Percentiles rank a stretch among this genome's conserved stretches.
phyloP scores from a whole-genome alignment of 2,329 filamentous ascomycete genomes.

The Mycosphaerella arachidis region DNA sequence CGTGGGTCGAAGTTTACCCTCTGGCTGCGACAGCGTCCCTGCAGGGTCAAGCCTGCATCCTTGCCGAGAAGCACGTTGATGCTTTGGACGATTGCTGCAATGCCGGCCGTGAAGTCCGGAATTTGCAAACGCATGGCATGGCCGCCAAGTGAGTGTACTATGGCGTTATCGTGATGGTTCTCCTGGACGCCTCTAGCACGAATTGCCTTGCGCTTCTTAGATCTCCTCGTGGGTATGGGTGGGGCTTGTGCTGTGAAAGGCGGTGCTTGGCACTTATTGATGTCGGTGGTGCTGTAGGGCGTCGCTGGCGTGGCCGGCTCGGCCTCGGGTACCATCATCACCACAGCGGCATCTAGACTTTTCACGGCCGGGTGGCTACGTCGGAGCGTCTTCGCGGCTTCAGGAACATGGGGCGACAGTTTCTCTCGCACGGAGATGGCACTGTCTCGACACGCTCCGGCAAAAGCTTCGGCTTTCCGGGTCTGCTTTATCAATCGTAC shows the following conservation, averaged over 20 bases:
- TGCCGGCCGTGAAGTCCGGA: background rate
- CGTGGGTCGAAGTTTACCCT: background rate
- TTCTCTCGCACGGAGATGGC: too few species aligned
- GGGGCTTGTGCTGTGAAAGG: background rate
- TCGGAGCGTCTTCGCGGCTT: too few species aligned
- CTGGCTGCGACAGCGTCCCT: background rate
- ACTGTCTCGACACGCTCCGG: too few species aligned
- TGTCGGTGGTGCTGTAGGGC: too few species aligned
- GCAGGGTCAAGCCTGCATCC: background rate
- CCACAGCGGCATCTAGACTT: too few species aligned
- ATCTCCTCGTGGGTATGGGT: background rate
- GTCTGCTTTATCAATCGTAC: too few species aligned
- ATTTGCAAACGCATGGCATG: background rate
- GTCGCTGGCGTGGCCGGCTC: too few species aligned
- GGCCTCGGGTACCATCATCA: too few species aligned
- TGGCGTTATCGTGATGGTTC: background rate
- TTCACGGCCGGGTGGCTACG: too few species aligned
- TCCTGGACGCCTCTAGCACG: background rate
- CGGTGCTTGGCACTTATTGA: background rate
- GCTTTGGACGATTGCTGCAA: background rate
- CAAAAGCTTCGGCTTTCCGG: too few species aligned
- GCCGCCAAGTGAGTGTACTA: background rate
- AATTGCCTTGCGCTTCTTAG: background rate
- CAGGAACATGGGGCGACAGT: too few species aligned
- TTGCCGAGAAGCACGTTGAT: background rate